These are phyloP conservation scores for Kappamyces sp. DNA, from an alignment of 192 early-diverging fungal genomes.

Conservation along the genomic window DNA sequence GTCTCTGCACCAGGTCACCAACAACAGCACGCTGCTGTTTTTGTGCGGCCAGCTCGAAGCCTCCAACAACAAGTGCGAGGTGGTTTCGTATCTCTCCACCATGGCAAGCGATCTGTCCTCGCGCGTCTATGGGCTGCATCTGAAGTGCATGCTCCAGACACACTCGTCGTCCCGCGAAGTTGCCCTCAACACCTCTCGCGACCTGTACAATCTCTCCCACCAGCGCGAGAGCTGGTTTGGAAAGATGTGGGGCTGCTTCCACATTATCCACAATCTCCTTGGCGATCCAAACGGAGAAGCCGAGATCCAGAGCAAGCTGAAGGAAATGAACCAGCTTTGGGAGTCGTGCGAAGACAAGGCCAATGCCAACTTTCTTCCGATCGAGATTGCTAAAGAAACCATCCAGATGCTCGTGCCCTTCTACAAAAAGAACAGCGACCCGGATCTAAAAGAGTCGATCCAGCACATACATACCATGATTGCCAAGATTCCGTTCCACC, in stretches of 20 bases:
- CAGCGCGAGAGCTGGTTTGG: conserved; percentile 32
- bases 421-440: not conserved
- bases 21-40: conserved; percentile 26
- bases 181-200: conserved; percentile 19
- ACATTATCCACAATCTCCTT: conserved; percentile 28
- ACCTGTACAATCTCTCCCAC: conserved; percentile 22
- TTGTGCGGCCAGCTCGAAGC: conserved; percentile 36
- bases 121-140: conserved; percentile 23
- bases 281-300: not conserved
- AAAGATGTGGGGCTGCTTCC: conserved; percentile 33
- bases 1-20: conserved; percentile 21
- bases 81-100: conserved; percentile 18
- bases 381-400: not conserved
- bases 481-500: conserved; percentile 9
- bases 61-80: conserved; percentile 23
- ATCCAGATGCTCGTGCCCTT: not conserved
- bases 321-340: conserved; percentile 12
- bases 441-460: not conserved
- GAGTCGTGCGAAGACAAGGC: not conserved
- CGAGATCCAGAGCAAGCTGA: conserved; percentile 20
- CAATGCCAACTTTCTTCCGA: not conserved
- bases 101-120: conserved; percentile 28
- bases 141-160: conserved; percentile 26
- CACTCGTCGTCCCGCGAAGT: conserved; percentile 12
- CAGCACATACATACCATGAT: not conserved